These are phyloP conservation scores for Kodamaea hsintzibuensis DNA, from an alignment of 805 yeast species.

Conservation along the genomic window DNA sequence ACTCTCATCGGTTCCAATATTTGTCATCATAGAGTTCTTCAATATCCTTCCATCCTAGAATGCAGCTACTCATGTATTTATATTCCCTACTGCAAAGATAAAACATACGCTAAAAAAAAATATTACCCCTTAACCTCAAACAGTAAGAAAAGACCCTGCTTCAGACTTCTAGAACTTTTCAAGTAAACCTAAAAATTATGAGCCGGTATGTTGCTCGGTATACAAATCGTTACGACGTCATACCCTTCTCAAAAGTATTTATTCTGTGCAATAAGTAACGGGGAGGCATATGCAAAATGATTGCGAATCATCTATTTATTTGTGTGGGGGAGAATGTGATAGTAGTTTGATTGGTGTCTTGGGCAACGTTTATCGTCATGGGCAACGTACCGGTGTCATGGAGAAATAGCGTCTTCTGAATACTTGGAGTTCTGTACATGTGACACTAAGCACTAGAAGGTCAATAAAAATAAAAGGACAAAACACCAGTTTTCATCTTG, in stretches of 20 bases:
- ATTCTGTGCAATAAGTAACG: neutral
- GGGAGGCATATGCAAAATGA: neutral
- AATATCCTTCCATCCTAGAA: neutral
- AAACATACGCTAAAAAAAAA: neutral
- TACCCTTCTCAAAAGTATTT: neutral
- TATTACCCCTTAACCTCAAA: neutral
- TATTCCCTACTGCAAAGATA: neutral
- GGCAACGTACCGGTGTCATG: neutral
- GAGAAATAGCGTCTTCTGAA: neutral
- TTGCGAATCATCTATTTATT: neutral
- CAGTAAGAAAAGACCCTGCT: conserved; percentile 3
- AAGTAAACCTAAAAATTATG: neutral
- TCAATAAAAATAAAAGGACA: neutral
- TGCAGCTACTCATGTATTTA: neutral
- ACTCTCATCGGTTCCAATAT: neutral
- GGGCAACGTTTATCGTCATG: no score
- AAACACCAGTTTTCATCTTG: neutral
- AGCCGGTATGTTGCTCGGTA: neutral
- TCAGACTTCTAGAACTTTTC: conserved; percentile 2
- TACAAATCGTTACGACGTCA: neutral
- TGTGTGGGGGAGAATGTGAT: neutral
- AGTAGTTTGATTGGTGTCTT: no score
- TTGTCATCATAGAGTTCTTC: neutral
- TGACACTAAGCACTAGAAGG: neutral
- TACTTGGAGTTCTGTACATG: neutral